A percentile compares a stretch with the other conserved stretches of the same genome.
Conservation (phyloP, 2,329 filamentous ascomycete species). For the Penicillium sp. region DNA sequence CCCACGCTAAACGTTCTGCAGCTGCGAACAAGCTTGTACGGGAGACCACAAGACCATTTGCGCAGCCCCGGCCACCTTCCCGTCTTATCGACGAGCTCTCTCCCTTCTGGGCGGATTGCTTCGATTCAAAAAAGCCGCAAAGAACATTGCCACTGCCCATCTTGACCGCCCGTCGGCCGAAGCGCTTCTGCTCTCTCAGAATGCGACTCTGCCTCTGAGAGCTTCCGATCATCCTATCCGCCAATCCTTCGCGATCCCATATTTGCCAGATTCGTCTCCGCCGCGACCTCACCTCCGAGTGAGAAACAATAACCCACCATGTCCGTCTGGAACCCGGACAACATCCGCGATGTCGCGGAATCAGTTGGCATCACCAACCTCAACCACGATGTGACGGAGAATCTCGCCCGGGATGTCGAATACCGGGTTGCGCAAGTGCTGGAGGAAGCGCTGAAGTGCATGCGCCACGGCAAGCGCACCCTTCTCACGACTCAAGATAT, state of each 20-base stretch:
- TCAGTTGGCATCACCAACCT: slow-evolving; percentile 85
- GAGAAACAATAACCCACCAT: slow-evolving; percentile 34
- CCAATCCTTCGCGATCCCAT: not conserved
- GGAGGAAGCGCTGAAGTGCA: slow-evolving; percentile 91
- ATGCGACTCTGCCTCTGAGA: slow-evolving; percentile 15
- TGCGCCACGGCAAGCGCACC: slow-evolving; percentile 87
- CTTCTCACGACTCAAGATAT: slow-evolving; percentile 87
- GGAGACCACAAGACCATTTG: slow-evolving; percentile 12
- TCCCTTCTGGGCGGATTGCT: not conserved
- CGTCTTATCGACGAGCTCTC: slow-evolving; percentile 20
- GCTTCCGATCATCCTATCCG: not conserved
- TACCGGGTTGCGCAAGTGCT: slow-evolving; percentile 92
- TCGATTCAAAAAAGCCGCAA: not conserved
- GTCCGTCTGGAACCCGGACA: slow-evolving; percentile 93
- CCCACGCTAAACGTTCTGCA: no score
- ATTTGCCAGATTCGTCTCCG: slow-evolving; percentile 8
- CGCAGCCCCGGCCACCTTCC: slow-evolving; percentile 14
- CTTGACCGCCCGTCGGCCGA: not conserved
- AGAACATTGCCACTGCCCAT: not conserved
- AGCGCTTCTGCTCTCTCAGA: slow-evolving; percentile 2
- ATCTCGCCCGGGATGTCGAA: slow-evolving; percentile 90
- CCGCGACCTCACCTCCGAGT: not conserved
- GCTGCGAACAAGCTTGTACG: slow-evolving; percentile 15
- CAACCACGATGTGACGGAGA: slow-evolving; percentile 81
- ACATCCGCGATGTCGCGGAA: slow-evolving; percentile 92